A percentile compares a stretch with the other conserved stretches of the same genome.
These are phyloP conservation scores for Colletotrichum lupini DNA, from an alignment of 2,329 filamentous ascomycete species.

Conservation along the genomic window DNA sequence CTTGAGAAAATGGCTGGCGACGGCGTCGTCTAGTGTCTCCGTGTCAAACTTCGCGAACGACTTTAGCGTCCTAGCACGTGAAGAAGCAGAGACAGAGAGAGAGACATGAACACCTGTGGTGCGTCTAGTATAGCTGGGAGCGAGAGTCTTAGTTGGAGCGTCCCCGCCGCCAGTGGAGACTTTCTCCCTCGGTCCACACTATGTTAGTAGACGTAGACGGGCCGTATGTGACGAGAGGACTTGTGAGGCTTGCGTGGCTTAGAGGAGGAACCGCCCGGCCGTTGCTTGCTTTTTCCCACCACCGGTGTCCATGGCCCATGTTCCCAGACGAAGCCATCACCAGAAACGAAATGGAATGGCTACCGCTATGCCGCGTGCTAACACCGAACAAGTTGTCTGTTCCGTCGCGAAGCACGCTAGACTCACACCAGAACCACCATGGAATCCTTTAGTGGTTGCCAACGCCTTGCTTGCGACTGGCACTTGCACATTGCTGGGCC, in stretches of 20 bases:
- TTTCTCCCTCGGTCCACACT: background rate
- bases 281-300: conserved; percentile 29
- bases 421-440: conserved; percentile 34
- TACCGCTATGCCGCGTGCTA: conserved; percentile 26
- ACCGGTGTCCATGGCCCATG: background rate
- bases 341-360: conserved; percentile 8
- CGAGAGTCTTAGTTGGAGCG: background rate
- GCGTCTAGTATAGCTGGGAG: background rate
- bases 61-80: conserved; percentile 19
- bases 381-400: conserved; percentile 26
- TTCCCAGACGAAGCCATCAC: conserved; percentile 18
- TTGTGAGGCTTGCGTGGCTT: conserved; percentile 18
- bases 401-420: conserved; percentile 32
- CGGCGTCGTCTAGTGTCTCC: conserved; percentile 31
- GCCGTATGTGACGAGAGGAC: conserved; percentile 1
- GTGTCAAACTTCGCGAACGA: conserved; percentile 31
- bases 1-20: conserved; percentile 26
- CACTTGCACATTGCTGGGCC: conserved; percentile 11
- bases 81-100: conserved; percentile 12
- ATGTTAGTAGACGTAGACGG: background rate
- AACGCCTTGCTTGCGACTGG: conserved; percentile 7
- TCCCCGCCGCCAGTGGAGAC: conserved; percentile 5
- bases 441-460: conserved; percentile 26
- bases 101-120: background rate
- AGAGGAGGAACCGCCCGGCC: background rate